These are phyloP conservation scores for Triticum urartu DNA, from an alignment of 176 grass and related monocot genomes.

Conservation along the genomic window DNA sequence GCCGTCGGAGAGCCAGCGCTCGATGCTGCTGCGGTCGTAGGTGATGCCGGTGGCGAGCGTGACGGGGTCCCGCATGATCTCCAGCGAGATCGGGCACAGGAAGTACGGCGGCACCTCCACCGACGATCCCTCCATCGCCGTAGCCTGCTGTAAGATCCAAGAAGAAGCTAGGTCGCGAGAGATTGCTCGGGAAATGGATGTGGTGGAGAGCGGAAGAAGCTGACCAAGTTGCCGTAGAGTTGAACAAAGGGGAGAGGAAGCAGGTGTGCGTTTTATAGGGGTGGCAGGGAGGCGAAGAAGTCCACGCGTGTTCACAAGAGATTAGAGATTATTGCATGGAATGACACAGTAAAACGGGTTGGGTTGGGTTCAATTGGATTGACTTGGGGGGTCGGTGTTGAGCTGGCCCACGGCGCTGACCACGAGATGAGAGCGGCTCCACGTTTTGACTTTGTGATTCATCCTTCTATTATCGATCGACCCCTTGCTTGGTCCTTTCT, in stretches of 20 bases:
- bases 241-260: conserved; percentile 1
- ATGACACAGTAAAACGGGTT: not conserved
- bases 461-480: not conserved
- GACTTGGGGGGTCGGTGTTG: conserved; percentile 12
- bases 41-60: conserved; percentile 82
- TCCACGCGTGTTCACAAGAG: conserved; percentile 12
- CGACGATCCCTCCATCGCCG: conserved; percentile 34
- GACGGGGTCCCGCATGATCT: conserved; percentile 84
- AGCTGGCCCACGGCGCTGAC: conserved; percentile 4
- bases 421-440: not conserved
- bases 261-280: conserved; percentile 35
- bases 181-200: not conserved
- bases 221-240: not conserved
- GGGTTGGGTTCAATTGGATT: not conserved
- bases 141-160: not conserved
- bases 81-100: conserved; percentile 86
- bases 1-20: conserved; percentile 68
- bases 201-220: not conserved
- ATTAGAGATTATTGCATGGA: not conserved
- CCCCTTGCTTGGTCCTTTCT: not conserved
- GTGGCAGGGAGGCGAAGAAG: not conserved
- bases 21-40: conserved; percentile 81
- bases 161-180: not conserved
- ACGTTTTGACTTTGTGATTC: conserved; percentile 28
- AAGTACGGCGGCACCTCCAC: conserved; percentile 77